phyloP scores from a whole-genome alignment of 2,329 filamentous ascomycete species.

The Harringtonia aguacate region DNA sequence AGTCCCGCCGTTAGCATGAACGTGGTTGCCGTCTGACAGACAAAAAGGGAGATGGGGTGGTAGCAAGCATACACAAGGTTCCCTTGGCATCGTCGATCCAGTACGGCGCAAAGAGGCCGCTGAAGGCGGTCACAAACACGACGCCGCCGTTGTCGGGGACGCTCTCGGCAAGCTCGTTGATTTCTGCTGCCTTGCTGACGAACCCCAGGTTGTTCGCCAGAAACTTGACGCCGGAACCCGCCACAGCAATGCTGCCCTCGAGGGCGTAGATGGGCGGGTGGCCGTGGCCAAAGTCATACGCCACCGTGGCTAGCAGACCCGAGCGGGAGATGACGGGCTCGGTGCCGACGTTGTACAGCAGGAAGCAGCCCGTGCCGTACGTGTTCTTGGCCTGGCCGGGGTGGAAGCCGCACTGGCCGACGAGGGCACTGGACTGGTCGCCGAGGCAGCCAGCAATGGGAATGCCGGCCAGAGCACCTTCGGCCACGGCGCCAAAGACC shows the following conservation, averaged over 20 bases:
- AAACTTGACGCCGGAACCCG: conserved; percentile 71
- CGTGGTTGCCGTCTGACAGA: no score
- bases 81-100: conserved; percentile 92
- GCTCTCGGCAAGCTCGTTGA: conserved; percentile 39
- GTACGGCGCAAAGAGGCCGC: conserved; percentile 82
- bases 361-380: conserved; percentile 81
- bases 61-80: conserved; percentile 55
- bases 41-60: conserved; percentile 7
- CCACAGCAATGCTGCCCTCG: conserved; percentile 76
- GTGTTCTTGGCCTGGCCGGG: conserved; percentile 84
- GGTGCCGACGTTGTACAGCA: conserved; percentile 79
- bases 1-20: not conserved
- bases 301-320: conserved; percentile 76
- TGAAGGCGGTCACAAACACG: conserved; percentile 83
- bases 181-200: conserved; percentile 37
- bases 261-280: conserved; percentile 62
- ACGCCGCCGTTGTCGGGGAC: conserved; percentile 69
- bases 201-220: conserved; percentile 54
- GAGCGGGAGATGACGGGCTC: conserved; percentile 78
- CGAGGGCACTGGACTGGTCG: conserved; percentile 77
- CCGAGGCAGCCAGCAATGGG: conserved; percentile 76
- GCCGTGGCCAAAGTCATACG: conserved; percentile 62
- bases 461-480: conserved; percentile 56
- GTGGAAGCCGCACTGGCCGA: conserved; percentile 75
- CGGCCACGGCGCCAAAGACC: conserved; percentile 57